phyloP scores from a whole-genome alignment of 2,329 filamentous ascomycete genomes.

The Monosporascus sp. region DNA sequence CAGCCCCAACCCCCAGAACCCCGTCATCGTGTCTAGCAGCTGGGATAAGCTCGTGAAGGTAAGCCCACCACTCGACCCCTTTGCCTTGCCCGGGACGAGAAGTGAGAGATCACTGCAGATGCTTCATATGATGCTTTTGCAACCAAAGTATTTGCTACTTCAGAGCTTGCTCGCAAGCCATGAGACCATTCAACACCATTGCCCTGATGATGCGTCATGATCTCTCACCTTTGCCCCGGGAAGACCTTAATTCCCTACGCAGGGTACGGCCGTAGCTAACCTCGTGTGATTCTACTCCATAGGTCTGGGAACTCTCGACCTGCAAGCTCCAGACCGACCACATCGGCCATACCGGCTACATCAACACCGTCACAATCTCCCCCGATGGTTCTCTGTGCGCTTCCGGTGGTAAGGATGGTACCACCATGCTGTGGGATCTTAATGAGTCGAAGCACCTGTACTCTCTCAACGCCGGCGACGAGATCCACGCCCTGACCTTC shows the following conservation, averaged over 20 bases:
- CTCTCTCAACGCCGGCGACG: conserved; percentile 98
- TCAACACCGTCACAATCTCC: conserved; percentile 99
- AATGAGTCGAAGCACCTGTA: conserved; percentile 99
- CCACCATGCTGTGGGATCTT: conserved; percentile 99
- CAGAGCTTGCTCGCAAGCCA: conserved; percentile 84
- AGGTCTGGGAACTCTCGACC: conserved; percentile 99
- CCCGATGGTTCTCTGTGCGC: conserved; percentile 98
- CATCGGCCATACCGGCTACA: conserved; percentile 99
- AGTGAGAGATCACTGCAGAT: conserved; percentile 9
- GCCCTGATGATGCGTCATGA: conserved; percentile 59
- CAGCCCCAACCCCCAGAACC: conserved; percentile 99
- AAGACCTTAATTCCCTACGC: not conserved
- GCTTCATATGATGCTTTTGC: conserved; percentile 84
- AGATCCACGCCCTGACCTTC: conserved; percentile 99
- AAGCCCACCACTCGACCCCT: conserved; percentile 19
- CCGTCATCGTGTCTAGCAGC: conserved; percentile 95
- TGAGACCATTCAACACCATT: conserved; percentile 96
- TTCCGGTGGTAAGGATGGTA: conserved; percentile 98
- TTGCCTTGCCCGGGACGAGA: conserved; percentile 1
- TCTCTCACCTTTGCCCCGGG: not conserved
- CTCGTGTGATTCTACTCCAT: conserved; percentile 6
- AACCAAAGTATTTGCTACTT: conserved; percentile 99
- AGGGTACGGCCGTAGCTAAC: not conserved
- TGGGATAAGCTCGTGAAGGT: conserved; percentile 99
- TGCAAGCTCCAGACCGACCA: conserved; percentile 99